phyloP scores from a whole-genome alignment of 139 green algal species.

The Eudorina sp. region DNA sequence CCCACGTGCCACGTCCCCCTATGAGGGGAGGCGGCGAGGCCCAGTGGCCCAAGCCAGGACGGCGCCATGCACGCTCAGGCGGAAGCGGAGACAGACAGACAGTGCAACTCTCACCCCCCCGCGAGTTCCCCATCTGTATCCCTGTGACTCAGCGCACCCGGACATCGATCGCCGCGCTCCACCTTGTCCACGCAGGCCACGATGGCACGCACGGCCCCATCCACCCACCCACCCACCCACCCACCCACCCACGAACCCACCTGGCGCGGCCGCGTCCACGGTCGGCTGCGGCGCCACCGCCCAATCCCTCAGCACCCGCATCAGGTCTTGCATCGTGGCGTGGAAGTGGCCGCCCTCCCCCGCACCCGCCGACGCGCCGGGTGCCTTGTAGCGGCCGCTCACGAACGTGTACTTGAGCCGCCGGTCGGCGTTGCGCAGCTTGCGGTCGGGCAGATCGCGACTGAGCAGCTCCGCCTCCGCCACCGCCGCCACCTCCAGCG shows the following conservation, averaged over 20 bases:
- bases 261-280: conserved; percentile 2
- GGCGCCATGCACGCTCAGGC: no score
- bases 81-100: no score
- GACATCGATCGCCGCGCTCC: no score
- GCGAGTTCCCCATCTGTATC: no score
- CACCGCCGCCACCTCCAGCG: neutral
- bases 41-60: no score
- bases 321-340: conserved; percentile 27
- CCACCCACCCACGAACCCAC: neutral
- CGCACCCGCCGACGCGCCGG: neutral
- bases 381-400: no score
- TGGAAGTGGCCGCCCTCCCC: conserved; percentile 4
- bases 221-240: neutral
- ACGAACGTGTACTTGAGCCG: conserved; percentile 14
- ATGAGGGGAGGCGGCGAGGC: no score
- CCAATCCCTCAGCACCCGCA: conserved; percentile 50
- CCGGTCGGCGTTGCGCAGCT: conserved; percentile 27
- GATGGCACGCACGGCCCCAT: neutral
- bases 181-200: no score
- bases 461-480: neutral
- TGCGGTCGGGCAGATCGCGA: neutral
- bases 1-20: no score
- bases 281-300: neutral
- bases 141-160: no score
- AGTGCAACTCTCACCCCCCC: no score